A percentile compares a stretch with the other conserved stretches of the same genome.
Evolutionary conservation across 257 asterid genomes (phyloP).

Genomic region (Solanum dulcamara): DNA sequence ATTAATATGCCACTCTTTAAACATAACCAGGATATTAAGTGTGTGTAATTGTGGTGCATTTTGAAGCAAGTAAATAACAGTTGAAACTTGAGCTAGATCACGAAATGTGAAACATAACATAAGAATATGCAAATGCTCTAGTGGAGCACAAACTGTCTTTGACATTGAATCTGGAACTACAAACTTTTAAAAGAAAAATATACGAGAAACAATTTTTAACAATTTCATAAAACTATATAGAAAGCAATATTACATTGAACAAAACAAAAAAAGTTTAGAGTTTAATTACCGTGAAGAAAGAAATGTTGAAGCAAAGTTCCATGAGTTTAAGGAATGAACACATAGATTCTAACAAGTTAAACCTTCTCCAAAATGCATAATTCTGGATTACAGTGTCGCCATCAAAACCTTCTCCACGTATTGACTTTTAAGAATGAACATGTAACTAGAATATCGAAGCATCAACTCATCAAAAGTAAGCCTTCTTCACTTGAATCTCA

Average conservation of each 20-base stretch:
- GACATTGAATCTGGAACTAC: not conserved
- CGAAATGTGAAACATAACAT: too few relatives aligned
- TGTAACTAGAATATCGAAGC: too few relatives aligned
- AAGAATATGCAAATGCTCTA: not conserved
- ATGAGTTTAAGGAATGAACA: too few relatives aligned
- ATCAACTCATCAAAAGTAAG: too few relatives aligned
- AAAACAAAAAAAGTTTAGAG: not conserved
- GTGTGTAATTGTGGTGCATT: not conserved
- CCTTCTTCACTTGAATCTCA: too few relatives aligned
- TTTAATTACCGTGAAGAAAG: not conserved
- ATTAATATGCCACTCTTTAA: not conserved
- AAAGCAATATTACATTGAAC: not conserved
- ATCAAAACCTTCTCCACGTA: too few relatives aligned
- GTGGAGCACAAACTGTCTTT: not conserved
- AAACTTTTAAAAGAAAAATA: not conserved
- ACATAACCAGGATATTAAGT: not conserved
- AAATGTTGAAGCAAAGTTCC: too few relatives aligned
- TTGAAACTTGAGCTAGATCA: not conserved
- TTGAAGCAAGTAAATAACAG: not conserved
- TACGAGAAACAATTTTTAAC: not conserved
- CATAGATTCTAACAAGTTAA: too few relatives aligned
- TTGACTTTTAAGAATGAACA: too few relatives aligned
- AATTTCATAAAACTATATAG: not conserved
- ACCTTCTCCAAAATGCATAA: too few relatives aligned
- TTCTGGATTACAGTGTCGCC: too few relatives aligned